Percentiles rank a stretch among this genome's conserved stretches.
Evolutionary conservation across 345 rosid genomes (phyloP).

Genomic region (Luvunga scandens): DNA sequence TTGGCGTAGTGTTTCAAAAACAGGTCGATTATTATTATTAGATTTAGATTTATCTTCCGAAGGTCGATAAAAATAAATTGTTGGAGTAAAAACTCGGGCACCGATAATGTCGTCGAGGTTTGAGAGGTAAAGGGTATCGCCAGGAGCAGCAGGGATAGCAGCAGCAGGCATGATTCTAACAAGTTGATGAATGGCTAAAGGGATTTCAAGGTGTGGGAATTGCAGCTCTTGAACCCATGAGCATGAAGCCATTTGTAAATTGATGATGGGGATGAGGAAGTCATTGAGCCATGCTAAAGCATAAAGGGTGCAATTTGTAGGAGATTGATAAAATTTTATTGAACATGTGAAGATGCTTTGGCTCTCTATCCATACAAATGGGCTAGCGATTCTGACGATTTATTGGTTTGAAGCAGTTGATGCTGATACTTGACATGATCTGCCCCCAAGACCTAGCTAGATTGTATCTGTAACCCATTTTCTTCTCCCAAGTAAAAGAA

Average conservation of each 20-base stretch:
- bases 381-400: conserved; percentile 7
- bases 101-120: conserved; percentile 82
- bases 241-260: conserved; percentile 51
- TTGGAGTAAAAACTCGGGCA: conserved; percentile 84
- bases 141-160: conserved; percentile 44
- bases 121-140: conserved; percentile 72
- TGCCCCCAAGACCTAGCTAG: not conserved
- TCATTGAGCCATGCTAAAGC: not conserved
- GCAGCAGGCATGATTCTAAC: conserved; percentile 51
- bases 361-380: not conserved
- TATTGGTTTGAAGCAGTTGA: conserved; percentile 37
- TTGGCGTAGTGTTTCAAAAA: conserved; percentile 39
- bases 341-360: conserved; percentile 16
- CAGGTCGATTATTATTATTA: not conserved
- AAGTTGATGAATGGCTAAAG: conserved; percentile 32
- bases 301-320: conserved; percentile 19
- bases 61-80: conserved; percentile 62
- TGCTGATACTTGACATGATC: conserved; percentile 29
- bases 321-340: not conserved
- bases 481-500: no score
- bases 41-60: not conserved
- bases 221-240: conserved; percentile 64
- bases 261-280: not conserved
- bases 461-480: not conserved
- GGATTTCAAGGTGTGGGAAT: conserved; percentile 46